Evolutionary conservation across 148 eudicot species (phyloP), one percentile per base, ranked within the genome.

Genomic region (Tetragonia tetragonoides): DNA sequence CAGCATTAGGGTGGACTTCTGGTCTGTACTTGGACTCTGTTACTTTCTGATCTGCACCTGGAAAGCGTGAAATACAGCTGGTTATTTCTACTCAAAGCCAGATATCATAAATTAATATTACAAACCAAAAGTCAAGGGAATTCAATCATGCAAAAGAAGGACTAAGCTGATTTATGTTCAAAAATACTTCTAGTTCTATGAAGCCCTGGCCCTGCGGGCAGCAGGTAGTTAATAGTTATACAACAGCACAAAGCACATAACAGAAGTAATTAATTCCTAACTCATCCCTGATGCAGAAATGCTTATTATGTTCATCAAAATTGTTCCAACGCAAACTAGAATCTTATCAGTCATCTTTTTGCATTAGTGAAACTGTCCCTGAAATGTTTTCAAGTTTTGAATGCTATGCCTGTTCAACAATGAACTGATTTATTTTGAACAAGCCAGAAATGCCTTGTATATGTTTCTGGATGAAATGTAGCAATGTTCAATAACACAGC

Each of bases 11-110:
- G 80, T 0, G 12, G 57, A 42, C 54, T 39, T 68, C 51, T 49
- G 62, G 53, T 60, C 61, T 57, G 24, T 23, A 63, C 37, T 61
- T 20, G 37, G 64, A 53, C 37, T 56, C 70, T 7, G 54, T 5
- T 17, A 37, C 60, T 40, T 82, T 74, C 44, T 77, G 75, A 71
- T 49, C 10, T 67, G 78, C 56, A 73, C 81, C 84, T 82, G 70
- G 3, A 67, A 24, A 56, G 70, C 34, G 65, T 51, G 44, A 65
- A 53, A 17, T 39, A 37, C 21, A 73, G 3, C 17, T 40, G 8
- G 11, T 38, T 60, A 60, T 21, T 59, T 8, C 6, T 73, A 73
- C 59, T 46, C 21, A 18, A 47, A 21, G 24, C 28, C 28, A 60
- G 24, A 23, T 44, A 41, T 54, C 46, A 12, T 28, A 44, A 49